Percentiles rank a stretch among this genome's conserved stretches.
phyloP scores from a whole-genome alignment of 768 basidiomycete species.

The Amyloporia xantha region DNA sequence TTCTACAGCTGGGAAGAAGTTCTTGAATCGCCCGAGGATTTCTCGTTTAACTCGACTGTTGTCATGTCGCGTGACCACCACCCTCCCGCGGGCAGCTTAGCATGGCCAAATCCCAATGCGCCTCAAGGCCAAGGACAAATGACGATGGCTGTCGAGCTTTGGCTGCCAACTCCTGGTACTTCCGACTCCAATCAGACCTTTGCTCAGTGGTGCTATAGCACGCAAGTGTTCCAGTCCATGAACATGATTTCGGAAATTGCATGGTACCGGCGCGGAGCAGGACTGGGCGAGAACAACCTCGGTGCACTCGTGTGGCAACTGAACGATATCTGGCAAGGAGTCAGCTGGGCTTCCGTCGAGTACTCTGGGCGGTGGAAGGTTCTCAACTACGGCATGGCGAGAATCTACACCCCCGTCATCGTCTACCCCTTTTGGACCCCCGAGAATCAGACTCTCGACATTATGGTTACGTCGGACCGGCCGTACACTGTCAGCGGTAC shows the following conservation, averaged over 20 bases:
- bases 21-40: conserved; percentile 41
- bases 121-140: conserved; percentile 47
- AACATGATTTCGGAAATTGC: conserved; percentile 53
- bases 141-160: conserved; percentile 43
- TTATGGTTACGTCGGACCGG: conserved; percentile 46
- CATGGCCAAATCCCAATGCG: conserved; percentile 52
- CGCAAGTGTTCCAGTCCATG: conserved; percentile 54
- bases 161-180: conserved; percentile 47
- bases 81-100: conserved; percentile 43
- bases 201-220: conserved; percentile 59
- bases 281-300: conserved; percentile 50
- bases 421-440: conserved; percentile 54
- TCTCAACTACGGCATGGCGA: conserved; percentile 43
- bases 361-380: conserved; percentile 58
- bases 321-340: conserved; percentile 56
- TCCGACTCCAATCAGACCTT: conserved; percentile 49
- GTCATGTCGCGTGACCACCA: conserved; percentile 53
- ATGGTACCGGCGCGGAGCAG: conserved; percentile 55
- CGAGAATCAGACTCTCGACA: conserved; percentile 38
- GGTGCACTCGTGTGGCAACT: conserved; percentile 55
- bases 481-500: conserved; percentile 39
- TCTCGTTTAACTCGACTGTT: conserved; percentile 51
- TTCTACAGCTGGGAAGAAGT: conserved; percentile 58
- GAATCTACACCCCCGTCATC: conserved; percentile 38
- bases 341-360: conserved; percentile 50